Percentiles rank a stretch among this genome's conserved stretches.
Evolutionary conservation across 352 stramenopile genomes (phyloP).

Genomic region (Nothophytophthora sp.): DNA sequence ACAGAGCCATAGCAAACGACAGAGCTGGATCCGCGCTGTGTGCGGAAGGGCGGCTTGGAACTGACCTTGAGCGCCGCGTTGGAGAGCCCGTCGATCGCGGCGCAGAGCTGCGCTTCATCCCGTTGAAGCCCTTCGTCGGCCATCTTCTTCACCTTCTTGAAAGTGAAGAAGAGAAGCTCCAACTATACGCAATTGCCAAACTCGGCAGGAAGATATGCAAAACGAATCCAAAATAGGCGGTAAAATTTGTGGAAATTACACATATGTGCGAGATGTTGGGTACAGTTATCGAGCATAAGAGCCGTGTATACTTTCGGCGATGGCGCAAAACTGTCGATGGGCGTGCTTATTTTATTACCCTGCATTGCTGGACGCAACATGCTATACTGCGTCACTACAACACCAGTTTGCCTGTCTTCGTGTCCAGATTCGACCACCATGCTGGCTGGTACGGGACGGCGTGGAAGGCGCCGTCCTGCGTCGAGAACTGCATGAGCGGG

Average conservation of each 20-base stretch:
- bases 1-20: neutral
- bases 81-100: constrained; percentile 32
- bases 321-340: no score
- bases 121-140: constrained; percentile 30
- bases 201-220: no score
- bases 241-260: no score
- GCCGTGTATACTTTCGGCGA: no score
- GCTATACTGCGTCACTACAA: constrained; percentile 28
- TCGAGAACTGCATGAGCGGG: constrained; percentile 62
- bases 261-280: no score
- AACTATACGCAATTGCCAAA: no score
- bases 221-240: no score
- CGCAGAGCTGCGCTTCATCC: constrained; percentile 38
- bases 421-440: constrained; percentile 78
- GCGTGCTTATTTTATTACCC: no score
- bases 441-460: constrained; percentile 70
- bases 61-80: constrained; percentile 44
- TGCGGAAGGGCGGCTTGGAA: no score
- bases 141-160: constrained; percentile 29
- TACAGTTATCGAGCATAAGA: no score
- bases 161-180: no score
- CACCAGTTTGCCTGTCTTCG: constrained; percentile 75
- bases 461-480: constrained; percentile 63
- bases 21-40: neutral
- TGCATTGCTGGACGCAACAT: no score